Conservation (phyloP, 257 asterid species). For the Solanum commersonii region DNA sequence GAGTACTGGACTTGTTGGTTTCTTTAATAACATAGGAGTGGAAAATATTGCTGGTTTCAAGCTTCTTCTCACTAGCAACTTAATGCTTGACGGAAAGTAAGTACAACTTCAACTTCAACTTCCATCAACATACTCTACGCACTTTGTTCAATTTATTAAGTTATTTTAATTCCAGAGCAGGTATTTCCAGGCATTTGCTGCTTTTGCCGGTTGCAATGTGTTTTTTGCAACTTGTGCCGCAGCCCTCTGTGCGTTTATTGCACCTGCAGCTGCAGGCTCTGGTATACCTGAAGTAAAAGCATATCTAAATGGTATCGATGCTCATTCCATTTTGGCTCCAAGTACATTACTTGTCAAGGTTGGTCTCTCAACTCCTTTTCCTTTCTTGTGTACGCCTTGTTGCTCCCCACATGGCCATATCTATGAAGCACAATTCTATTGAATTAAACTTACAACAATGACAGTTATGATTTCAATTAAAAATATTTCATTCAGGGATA, state of each 20-base stretch:
- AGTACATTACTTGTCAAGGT: conserved; percentile 94
- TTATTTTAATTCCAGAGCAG: conserved; percentile 36
- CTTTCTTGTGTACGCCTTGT: neutral
- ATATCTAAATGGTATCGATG: conserved; percentile 90
- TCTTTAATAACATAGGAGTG: conserved; percentile 77
- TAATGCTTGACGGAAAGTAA: conserved; percentile 65
- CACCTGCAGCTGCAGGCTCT: conserved; percentile 99
- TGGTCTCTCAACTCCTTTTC: neutral
- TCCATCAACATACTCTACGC: neutral
- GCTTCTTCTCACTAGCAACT: conserved; percentile 47
- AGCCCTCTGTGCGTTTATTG: conserved; percentile 63
- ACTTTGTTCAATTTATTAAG: conserved; percentile 1
- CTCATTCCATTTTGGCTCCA: conserved; percentile 95
- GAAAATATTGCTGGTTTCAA: conserved; percentile 93
- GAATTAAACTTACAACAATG: neutral
- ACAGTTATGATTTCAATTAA: neutral
- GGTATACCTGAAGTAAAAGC: conserved; percentile 99
- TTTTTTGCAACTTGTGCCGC: conserved; percentile 66
- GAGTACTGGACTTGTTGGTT: conserved; percentile 73
- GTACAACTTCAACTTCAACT: conserved; percentile 21
- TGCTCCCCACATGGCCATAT: neutral
- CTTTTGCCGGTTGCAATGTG: conserved; percentile 58
- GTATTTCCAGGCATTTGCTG: conserved; percentile 49
- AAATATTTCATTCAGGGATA: neutral
- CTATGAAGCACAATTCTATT: neutral